Percentiles rank a stretch among this genome's conserved stretches.
Conservation (phyloP, 768 basidiomycete genomes). For the Suillus decipiens region DNA sequence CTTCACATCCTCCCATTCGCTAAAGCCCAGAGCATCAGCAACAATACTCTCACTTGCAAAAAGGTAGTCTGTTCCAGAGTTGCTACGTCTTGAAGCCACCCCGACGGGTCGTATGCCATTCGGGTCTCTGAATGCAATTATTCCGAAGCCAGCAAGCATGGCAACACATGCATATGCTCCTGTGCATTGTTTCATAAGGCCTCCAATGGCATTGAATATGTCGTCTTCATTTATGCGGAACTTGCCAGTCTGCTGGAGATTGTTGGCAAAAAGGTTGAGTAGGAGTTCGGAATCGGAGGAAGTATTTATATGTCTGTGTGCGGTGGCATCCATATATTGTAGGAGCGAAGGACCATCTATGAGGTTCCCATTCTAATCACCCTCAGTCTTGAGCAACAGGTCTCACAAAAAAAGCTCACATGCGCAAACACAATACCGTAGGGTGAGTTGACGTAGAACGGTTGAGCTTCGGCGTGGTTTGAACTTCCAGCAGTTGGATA, state of each 20-base stretch:
- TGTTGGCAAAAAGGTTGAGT: constrained; percentile 96
- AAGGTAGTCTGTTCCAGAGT: constrained; percentile 76
- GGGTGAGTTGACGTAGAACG: constrained; percentile 99
- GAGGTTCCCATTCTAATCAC: constrained; percentile 89
- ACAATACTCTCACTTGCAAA: constrained; percentile 96
- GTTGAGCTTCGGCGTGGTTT: constrained; percentile 95
- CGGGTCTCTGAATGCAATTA: constrained; percentile 97
- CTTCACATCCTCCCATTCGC: constrained; percentile 90
- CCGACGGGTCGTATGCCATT: constrained; percentile 96
- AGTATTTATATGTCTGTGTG: constrained; percentile 98
- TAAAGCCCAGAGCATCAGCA: constrained; percentile 90
- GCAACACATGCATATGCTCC: constrained; percentile 97
- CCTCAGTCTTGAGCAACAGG: constrained; percentile 5
- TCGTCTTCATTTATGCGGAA: constrained; percentile 99
- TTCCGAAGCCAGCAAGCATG: constrained; percentile 99
- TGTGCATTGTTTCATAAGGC: constrained; percentile 83
- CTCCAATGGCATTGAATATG: constrained; percentile 92
- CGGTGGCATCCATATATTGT: constrained; percentile 92
- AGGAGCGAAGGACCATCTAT: constrained; percentile 90
- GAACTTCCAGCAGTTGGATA: constrained; percentile 99
- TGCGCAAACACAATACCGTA: constrained; percentile 99
- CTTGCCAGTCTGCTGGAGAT: constrained; percentile 97
- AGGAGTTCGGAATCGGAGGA: constrained; percentile 97
- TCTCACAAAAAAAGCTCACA: constrained; percentile 49
- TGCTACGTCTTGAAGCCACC: constrained; percentile 67